Evolutionary conservation across 805 yeast species (phyloP), one percentile per base, ranked within the genome.

Genomic region (Babjeviella inositovora): DNA sequence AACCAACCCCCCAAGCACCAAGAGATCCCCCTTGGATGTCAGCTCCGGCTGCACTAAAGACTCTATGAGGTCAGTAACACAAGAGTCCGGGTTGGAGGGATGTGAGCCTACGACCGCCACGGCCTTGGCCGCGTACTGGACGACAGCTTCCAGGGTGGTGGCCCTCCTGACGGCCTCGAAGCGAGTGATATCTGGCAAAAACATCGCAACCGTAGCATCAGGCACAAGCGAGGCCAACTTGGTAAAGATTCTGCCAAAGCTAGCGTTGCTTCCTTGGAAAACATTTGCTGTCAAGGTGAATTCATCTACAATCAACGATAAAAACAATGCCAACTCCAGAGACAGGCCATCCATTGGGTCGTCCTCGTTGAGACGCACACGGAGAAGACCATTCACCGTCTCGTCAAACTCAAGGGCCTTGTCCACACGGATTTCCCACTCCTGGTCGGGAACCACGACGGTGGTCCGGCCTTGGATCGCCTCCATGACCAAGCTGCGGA

Each of bases 371-470:
- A n/a, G n/a, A n/a, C n/a, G n/a, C n/a, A n/a, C n/a, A n/a, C n/a
- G n/a, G n/a, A n/a, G 28, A 6, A 39, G 30, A 0, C 23, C 20
- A 13, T 51, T 50, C 2, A 76, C 79, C 3, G 34, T 38, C 1
- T 54, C 54, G 37, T 82, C 92, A 19, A 62, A 47, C 19, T 67
- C 74, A 7, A 79, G 24, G 0, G 87, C 79, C 28, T 68, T 77
- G 7, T 74, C 81, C 13, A 79, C 35, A 35, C 87, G 57, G 0
- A 63, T 47, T 4, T 54, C 49, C 93, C 93, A 82, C 24, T 75
- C 73, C 30, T 73, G 75, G 39, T 82, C 93, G 12, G 60, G 48
- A 0, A 64, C 65, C 22, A 80, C 42, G 2, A 72, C 70, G 0
- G 84, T 70, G 0, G 44, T 32, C 9, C 57, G 49, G 0, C 53